Base-by-base conservation (phyloP, 495 filamentous ascomycete species). In the Lophiostoma macrostomum region DNA sequence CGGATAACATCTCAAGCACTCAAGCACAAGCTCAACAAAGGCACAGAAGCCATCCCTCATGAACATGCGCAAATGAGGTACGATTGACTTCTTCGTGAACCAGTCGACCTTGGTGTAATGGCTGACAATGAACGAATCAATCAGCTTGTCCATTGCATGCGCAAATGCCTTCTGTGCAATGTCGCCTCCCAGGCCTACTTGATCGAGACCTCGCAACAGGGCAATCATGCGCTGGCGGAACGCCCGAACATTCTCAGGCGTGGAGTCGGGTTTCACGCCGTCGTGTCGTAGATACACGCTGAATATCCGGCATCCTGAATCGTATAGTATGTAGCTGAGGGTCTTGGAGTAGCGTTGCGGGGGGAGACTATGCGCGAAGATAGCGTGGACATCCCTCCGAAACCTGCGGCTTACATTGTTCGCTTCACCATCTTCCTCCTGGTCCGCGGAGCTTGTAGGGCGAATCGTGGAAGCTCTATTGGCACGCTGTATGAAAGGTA, bases 151-250 rank as follows among this genome's bases (percentile, higher is more conserved):
- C 44, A 70, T 82, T 75, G 19, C 56, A 45, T 62, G 54, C 14
- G 86, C 89, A 58, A 93, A 88, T 11, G 86, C 76, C 36, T 84
- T 77, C 63, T 91, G 86, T 41, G 87, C 87, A 46, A 76, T 77
- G 53, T 87, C 82, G 6, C 84, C 85, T 8, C 82, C 87, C 42
- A 95, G 66, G 0, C 89, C 90, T 6, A 91, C 82, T 20, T 80
- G 77, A 47, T 84, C 75, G 13, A 94, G 69, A 20, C 79, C 46
- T 30, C 32, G 39, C 10, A 61, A 41, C n/a, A 61, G 50, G 30
- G 28, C 24, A 11, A 32, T 45, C 39, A 62, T 40, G 7, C 37
- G 31, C 7, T 52, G 19, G 11, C 50, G 50, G 18, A 57, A 19
- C 19, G n/a, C 34, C 12, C 8, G 23, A 4, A 44, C 32, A 46